Evolutionary conservation across 768 basidiomycete species (phyloP).

Genomic region (Auriscalpium orientale): DNA sequence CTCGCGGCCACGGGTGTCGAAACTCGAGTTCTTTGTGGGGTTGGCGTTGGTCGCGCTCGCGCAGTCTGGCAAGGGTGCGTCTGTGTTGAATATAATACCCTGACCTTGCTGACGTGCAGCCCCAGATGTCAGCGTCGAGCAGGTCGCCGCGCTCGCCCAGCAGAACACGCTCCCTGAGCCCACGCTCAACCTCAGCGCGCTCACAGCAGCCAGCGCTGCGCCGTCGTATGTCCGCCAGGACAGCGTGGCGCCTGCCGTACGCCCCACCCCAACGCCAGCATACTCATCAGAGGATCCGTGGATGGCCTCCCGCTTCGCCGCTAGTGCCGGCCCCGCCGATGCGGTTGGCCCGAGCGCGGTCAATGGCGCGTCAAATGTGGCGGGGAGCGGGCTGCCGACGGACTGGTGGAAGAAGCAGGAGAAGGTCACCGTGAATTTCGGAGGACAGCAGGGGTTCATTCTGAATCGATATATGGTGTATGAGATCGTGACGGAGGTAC

Average conservation of each 20-base stretch:
- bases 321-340: constrained; percentile 14
- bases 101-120: neutral
- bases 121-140: constrained; percentile 74
- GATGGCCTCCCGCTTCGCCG: constrained; percentile 8
- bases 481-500: constrained; percentile 48
- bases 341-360: neutral
- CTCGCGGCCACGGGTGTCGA: constrained; percentile 71
- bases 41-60: constrained; percentile 82
- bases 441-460: constrained; percentile 90
- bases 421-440: constrained; percentile 56
- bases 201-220: constrained; percentile 38
- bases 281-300: constrained; percentile 13
- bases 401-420: constrained; percentile 90
- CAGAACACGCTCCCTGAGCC: constrained; percentile 77
- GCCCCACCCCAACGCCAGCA: constrained; percentile 40
- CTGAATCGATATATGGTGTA: constrained; percentile 84
- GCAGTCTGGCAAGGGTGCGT: constrained; percentile 69
- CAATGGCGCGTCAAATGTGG: constrained; percentile 50
- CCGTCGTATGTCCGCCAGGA: constrained; percentile 29
- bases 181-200: constrained; percentile 50
- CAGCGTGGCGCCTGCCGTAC: constrained; percentile 51
- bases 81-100: neutral
- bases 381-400: constrained; percentile 63
- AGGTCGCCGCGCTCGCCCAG: constrained; percentile 67
- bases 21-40: constrained; percentile 87